Base-by-base conservation (phyloP, 768 basidiomycete genomes). In the Mrakia hoshinonis region DNA sequence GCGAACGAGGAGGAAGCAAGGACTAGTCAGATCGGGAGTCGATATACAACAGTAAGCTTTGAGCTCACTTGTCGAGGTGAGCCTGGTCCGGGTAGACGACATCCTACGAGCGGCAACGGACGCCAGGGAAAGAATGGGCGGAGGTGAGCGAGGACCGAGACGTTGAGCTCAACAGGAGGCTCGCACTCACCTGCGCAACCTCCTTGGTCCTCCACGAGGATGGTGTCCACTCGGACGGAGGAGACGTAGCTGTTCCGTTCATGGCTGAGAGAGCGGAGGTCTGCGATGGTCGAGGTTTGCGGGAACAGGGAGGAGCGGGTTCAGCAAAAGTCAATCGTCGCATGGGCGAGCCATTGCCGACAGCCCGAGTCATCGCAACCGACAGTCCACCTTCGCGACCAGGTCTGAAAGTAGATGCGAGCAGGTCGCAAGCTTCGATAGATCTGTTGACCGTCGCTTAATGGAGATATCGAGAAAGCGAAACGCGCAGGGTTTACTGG, bases 151-250 rank as follows among this genome's bases (percentile, higher is more conserved):
- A 11, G 31, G 29, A 39, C 48, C 69, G 51, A 34, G 22, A 7
- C 11, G 29, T 26, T 7, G 60, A n/a, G 48, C 52, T 46, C 24
- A 73, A 38, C n/a, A n/a, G 36, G 20, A 3, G 20, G n/a, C 61
- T 15, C 29, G 48, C 58, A 67, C 80, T 72, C 62, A 88, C 88
- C 84, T 94, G 92, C 9, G 89, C 88, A 22, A 88, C 84, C 11
- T 85, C 83, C 77, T 88, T 91, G 22, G 82, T 81, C 79, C 83
- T 87, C 93, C 93, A 97, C 0, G 89, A 69, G 29, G 36, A 38
- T 1, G 68, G 68, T 3, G 58, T 48, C 68, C 68, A 68, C 9
- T 68, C 67, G 29, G 49, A n/a, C 20, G 49, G 6, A 7, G 31
- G 31, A 13, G 34, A 9, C 11, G 58, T 39, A 22, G 34, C 36